Evolutionary conservation across 1,284 basidiomycete genomes (phyloP).

Genomic region (Macrocystidia cucumis): DNA sequence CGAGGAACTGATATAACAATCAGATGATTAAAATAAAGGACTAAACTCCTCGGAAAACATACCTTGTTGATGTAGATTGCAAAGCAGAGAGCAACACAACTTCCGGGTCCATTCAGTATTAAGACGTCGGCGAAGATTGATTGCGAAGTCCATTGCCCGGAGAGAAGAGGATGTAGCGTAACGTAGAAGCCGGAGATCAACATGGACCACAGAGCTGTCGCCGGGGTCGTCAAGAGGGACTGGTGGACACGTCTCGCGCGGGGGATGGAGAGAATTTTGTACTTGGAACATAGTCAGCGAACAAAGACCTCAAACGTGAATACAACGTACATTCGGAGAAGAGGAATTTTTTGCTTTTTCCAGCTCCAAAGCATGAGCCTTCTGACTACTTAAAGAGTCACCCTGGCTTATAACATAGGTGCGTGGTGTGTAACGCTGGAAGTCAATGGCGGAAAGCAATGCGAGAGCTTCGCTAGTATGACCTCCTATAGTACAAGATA

Average conservation of each 20-base stretch:
- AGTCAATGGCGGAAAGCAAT: constrained; percentile 74
- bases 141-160: constrained; percentile 14
- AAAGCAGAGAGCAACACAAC: constrained; percentile 77
- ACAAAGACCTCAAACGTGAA: constrained; percentile 3
- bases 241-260: constrained; percentile 86
- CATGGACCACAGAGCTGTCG: constrained; percentile 59
- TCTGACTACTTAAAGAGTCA: constrained; percentile 72
- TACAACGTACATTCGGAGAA: constrained; percentile 7
- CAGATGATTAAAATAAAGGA: constrained; percentile 2
- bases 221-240: constrained; percentile 56
- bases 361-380: constrained; percentile 62
- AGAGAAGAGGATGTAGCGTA: constrained; percentile 40
- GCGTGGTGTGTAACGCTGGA: constrained; percentile 67
- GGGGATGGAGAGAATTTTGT: constrained; percentile 62
- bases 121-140: constrained; percentile 67
- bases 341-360: constrained; percentile 12
- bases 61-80: constrained; percentile 76
- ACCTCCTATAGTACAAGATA: constrained; percentile 54
- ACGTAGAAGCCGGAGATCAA: constrained; percentile 47
- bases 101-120: constrained; percentile 93
- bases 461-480: constrained; percentile 88
- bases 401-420: constrained; percentile 82
- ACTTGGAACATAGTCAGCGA: constrained; percentile 16
- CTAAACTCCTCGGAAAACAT: constrained; percentile 19
- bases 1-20: constrained; percentile 53